Conservation (phyloP, 768 basidiomycete genomes). For the Filobasidium floriforme region DNA sequence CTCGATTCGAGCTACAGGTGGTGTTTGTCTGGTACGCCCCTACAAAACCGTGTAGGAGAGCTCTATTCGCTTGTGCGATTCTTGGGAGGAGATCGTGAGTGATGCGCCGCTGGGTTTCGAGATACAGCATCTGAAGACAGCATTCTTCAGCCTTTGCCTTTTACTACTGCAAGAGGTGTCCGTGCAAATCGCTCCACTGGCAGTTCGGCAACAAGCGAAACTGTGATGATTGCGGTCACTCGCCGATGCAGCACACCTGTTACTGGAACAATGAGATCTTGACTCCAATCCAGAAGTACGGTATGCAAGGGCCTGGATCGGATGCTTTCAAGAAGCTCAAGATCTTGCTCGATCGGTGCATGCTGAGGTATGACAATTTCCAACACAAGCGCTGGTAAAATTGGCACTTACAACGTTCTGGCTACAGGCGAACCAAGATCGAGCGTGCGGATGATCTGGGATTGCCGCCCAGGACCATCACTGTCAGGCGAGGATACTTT, state of each 20-base stretch:
- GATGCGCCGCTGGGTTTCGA: not conserved
- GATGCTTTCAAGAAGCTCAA: conserved; percentile 86
- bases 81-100: conserved; percentile 67
- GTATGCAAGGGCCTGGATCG: conserved; percentile 69
- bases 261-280: conserved; percentile 94
- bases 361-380: conserved; percentile 60
- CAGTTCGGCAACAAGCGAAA: conserved; percentile 69
- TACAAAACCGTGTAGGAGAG: conserved; percentile 98
- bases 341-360: conserved; percentile 83
- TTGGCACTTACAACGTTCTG: not conserved
- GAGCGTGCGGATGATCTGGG: conserved; percentile 95
- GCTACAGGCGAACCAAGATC: conserved; percentile 52
- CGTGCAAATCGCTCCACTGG: conserved; percentile 95
- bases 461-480: conserved; percentile 81
- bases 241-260: conserved; percentile 58
- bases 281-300: conserved; percentile 83
- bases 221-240: conserved; percentile 60
- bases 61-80: conserved; percentile 85
- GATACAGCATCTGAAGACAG: not conserved
- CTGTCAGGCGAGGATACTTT: conserved; percentile 83
- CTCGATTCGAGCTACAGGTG: conserved; percentile 71
- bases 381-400: not conserved
- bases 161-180: conserved; percentile 62
- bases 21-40: conserved; percentile 93
- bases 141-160: conserved; percentile 26